Conservation (phyloP, 345 rosid species). For the Acer campestre region DNA sequence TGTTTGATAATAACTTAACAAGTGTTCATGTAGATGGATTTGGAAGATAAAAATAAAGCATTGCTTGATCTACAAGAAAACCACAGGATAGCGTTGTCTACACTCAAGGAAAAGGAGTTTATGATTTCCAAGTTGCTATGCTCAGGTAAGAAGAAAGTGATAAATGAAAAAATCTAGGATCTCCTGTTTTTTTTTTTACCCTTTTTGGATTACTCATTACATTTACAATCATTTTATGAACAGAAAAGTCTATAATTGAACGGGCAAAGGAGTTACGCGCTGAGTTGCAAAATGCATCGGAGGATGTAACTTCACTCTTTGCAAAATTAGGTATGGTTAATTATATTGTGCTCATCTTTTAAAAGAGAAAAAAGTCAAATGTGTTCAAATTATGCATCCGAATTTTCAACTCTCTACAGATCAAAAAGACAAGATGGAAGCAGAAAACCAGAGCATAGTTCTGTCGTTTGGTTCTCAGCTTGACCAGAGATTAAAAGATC, state of each 20-base stretch:
- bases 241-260: slow-evolving; percentile 68
- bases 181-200: slow-evolving; percentile 4
- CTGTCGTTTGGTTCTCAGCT: slow-evolving; percentile 87
- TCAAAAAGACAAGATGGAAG: slow-evolving; percentile 72
- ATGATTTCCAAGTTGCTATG: slow-evolving; percentile 56
- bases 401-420: slow-evolving; percentile 42
- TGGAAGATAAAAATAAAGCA: slow-evolving; percentile 56
- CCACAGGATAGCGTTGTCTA: slow-evolving; percentile 40
- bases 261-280: slow-evolving; percentile 63
- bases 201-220: slow-evolving; percentile 1
- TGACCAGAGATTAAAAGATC: slow-evolving; percentile 65
- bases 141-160: slow-evolving; percentile 55
- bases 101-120: slow-evolving; percentile 59
- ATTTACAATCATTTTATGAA: slow-evolving; percentile 16
- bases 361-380: no score
- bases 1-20: slow-evolving; percentile 11
- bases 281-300: slow-evolving; percentile 81
- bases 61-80: slow-evolving; percentile 65
- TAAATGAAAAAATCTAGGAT: not conserved
- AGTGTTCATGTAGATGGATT: slow-evolving; percentile 51
- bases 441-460: slow-evolving; percentile 65
- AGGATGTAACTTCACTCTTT: slow-evolving; percentile 67
- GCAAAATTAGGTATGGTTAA: slow-evolving; percentile 64
- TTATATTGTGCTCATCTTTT: not conserved
- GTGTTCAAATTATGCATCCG: not conserved